Percentiles rank a stretch among this genome's conserved stretches.
These are phyloP conservation scores for Fraxinus xanthoxyloides DNA, from an alignment of 305 asterid species.

Conservation along the genomic window DNA sequence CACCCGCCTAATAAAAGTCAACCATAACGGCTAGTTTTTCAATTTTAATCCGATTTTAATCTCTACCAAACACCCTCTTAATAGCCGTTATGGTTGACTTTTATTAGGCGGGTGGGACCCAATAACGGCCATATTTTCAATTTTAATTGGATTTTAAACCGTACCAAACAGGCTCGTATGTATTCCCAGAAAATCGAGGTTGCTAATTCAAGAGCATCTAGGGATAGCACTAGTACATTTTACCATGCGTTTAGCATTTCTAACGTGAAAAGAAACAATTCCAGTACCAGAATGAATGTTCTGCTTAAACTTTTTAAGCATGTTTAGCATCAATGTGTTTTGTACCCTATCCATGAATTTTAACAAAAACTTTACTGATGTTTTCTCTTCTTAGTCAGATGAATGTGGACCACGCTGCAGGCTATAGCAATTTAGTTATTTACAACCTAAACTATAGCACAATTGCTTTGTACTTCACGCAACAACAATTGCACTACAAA, in stretches of 20 bases:
- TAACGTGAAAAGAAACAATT: not conserved
- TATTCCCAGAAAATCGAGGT: no score
- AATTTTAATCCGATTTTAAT: no score
- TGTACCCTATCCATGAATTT: not conserved
- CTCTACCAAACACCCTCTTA: no score
- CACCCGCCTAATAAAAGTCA: no score
- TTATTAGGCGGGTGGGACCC: no score
- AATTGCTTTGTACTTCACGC: not conserved
- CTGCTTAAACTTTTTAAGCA: not conserved
- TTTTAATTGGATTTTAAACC: no score
- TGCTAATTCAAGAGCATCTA: not conserved
- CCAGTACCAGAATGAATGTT: not conserved
- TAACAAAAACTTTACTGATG: not conserved
- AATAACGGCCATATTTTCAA: no score
- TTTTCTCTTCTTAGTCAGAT: not conserved
- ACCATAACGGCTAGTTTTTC: no score
- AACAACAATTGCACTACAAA: constrained; percentile 1
- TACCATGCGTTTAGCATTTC: not conserved
- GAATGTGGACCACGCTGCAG: not conserved
- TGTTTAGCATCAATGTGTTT: not conserved
- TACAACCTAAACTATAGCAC: not conserved
- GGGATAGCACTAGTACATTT: not conserved
- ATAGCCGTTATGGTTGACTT: no score
- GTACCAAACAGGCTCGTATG: no score
- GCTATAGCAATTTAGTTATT: not conserved